A percentile compares a stretch with the other conserved stretches of the same genome.
Evolutionary conservation across 2,329 filamentous ascomycete genomes (phyloP).

Genomic region (Metarhizium humberi): DNA sequence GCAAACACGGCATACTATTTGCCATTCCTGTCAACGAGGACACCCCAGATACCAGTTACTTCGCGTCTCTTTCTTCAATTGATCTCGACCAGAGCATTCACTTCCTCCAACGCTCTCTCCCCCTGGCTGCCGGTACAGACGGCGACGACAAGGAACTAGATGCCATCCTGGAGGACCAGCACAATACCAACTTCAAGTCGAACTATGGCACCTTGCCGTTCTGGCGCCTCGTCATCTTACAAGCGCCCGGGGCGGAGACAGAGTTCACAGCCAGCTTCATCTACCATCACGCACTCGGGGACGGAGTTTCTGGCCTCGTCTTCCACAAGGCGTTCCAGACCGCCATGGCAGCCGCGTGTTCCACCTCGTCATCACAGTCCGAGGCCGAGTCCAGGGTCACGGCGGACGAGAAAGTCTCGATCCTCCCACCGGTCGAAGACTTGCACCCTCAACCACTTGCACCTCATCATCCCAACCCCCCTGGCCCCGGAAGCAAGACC

Average conservation of each 20-base stretch:
- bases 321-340: constrained; percentile 33
- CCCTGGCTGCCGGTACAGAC: constrained; percentile 11
- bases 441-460: constrained; percentile 26
- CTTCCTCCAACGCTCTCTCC: constrained; percentile 19
- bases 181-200: constrained; percentile 22
- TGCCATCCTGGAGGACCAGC: constrained; percentile 27
- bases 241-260: constrained; percentile 12
- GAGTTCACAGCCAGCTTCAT: constrained; percentile 34
- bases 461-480: constrained; percentile 12
- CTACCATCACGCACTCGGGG: constrained; percentile 37
- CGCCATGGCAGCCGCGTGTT: constrained; percentile 18
- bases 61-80: constrained; percentile 31
- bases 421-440: constrained; percentile 30
- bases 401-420: constrained; percentile 14
- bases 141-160: constrained; percentile 32
- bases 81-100: constrained; percentile 27
- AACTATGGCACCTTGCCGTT: constrained; percentile 27
- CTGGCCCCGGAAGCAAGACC: constrained; percentile 22
- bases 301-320: constrained; percentile 32
- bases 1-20: constrained; percentile 30
- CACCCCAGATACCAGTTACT: constrained; percentile 26
- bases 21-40: constrained; percentile 31
- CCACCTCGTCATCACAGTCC: not conserved
- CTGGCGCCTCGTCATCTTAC: constrained; percentile 33
- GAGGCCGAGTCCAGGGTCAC: not conserved